Percentiles rank a stretch among this genome's conserved stretches.
These are phyloP conservation scores for Lichtheimia ornata DNA, from an alignment of 371 early-diverging fungal species.

Conservation along the genomic window DNA sequence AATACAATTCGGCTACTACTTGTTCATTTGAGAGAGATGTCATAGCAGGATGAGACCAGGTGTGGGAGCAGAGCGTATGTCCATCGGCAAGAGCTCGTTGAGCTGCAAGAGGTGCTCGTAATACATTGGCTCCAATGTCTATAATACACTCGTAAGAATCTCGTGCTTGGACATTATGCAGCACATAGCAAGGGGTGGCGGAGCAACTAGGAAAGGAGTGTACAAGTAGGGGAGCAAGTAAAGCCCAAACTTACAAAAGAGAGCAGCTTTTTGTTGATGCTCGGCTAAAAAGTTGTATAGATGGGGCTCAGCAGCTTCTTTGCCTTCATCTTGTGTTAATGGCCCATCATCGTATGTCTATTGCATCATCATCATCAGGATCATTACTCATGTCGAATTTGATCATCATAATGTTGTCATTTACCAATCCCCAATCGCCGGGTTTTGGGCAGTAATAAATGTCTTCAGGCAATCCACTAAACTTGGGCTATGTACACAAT, in stretches of 20 bases:
- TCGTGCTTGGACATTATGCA: too few species aligned
- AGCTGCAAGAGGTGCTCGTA: slow-evolving; percentile 43
- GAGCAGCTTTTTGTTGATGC: slow-evolving; percentile 28
- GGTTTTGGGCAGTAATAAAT: slow-evolving; percentile 44
- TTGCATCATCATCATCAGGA: too few species aligned
- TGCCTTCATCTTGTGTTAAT: slow-evolving; percentile 27
- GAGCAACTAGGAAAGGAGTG: neutral
- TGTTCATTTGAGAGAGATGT: slow-evolving; percentile 53
- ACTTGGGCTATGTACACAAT: slow-evolving; percentile 24
- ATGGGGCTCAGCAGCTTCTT: slow-evolving; percentile 41
- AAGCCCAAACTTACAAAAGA: slow-evolving; percentile 21
- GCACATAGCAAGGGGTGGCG: neutral
- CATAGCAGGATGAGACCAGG: slow-evolving; percentile 66
- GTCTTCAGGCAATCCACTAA: slow-evolving; percentile 39
- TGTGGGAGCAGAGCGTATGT: slow-evolving; percentile 51
- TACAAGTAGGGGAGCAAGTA: neutral
- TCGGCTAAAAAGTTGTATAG: slow-evolving; percentile 48
- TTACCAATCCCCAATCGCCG: slow-evolving; percentile 49
- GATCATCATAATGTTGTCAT: too few species aligned
- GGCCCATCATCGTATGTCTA: slow-evolving; percentile 52
- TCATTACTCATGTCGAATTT: too few species aligned
- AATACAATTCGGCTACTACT: slow-evolving; percentile 60
- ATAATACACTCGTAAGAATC: too few species aligned
- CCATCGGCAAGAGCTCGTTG: slow-evolving; percentile 49
- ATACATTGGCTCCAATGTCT: slow-evolving; percentile 53